These are phyloP conservation scores for Pleodorina starrii DNA, from an alignment of 139 green algal species.

Conservation along the genomic window DNA sequence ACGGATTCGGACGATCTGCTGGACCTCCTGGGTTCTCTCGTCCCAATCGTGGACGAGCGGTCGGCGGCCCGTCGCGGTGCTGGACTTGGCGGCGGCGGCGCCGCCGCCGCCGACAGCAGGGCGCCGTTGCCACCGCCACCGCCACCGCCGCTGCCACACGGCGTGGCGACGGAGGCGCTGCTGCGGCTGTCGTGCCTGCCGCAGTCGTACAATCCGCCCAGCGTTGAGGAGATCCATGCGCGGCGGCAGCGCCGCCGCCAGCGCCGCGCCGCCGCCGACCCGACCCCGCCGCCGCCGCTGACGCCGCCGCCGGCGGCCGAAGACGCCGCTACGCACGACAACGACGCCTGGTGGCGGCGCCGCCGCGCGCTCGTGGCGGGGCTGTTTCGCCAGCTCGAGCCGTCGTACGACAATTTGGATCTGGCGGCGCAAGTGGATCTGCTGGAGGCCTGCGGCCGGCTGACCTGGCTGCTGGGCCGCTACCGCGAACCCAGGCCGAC, in stretches of 20 bases:
- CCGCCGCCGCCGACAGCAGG: background rate
- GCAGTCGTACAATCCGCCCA: background rate
- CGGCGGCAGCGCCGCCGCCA: background rate
- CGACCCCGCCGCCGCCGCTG: background rate
- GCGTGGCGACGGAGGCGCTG: background rate
- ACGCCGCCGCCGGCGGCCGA: background rate
- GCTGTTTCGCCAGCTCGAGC: conserved; percentile 27
- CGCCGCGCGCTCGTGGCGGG: background rate
- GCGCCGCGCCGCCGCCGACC: background rate
- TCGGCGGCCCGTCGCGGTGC: no score
- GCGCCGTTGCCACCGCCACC: background rate
- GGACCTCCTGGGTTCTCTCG: background rate
- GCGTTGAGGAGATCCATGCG: background rate
- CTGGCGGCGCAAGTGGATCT: background rate
- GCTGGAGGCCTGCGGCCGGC: background rate
- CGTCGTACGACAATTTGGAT: background rate
- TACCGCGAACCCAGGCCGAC: background rate
- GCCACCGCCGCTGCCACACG: background rate
- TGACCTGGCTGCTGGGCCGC: conserved; percentile 24
- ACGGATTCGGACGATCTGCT: conserved; percentile 10
- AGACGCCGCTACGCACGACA: background rate
- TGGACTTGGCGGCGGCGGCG: no score
- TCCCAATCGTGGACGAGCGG: no score
- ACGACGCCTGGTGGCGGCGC: background rate
- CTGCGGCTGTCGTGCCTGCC: conserved; percentile 1